Evolutionary conservation across 2,329 filamentous ascomycete species (phyloP).

Genomic region (Alternaria incomplexa): DNA sequence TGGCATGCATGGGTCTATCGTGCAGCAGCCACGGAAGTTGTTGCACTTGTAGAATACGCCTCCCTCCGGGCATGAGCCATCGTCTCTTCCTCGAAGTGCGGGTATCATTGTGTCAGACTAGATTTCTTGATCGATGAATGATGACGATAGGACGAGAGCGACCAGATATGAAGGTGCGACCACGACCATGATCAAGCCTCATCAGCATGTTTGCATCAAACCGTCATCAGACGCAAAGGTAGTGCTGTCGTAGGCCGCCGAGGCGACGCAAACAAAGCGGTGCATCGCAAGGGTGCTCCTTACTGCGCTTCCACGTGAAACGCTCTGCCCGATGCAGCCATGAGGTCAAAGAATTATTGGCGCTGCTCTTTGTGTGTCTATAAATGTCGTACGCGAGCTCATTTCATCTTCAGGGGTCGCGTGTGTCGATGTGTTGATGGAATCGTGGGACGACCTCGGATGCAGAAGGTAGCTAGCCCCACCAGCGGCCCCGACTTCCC

Average conservation of each 20-base stretch:
- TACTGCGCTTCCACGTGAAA: conserved; percentile 4
- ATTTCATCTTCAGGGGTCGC: neutral
- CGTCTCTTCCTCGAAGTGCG: conserved; percentile 4
- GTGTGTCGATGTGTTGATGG: neutral
- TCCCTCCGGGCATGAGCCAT: conserved; percentile 20
- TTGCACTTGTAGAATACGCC: conserved; percentile 30
- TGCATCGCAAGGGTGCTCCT: conserved; percentile 11
- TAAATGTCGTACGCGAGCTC: neutral
- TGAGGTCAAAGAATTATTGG: conserved; percentile 3
- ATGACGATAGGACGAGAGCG: neutral
- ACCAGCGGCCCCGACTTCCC: neutral
- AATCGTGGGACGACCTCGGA: neutral
- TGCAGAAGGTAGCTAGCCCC: neutral
- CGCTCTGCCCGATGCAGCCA: conserved; percentile 1
- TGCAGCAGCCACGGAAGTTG: conserved; percentile 34
- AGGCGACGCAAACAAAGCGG: conserved; percentile 22
- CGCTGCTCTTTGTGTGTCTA: neutral
- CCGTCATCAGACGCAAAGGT: neutral
- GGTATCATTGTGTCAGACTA: conserved; percentile 16
- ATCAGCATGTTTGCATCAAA: conserved; percentile 6
- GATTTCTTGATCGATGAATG: neutral
- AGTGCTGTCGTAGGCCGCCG: conserved; percentile 3
- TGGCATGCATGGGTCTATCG: conserved; percentile 29
- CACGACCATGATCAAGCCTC: neutral
- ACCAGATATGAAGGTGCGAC: neutral